phyloP scores from a whole-genome alignment of 2,329 filamentous ascomycete genomes.

The Cladosporium oxysporum region DNA sequence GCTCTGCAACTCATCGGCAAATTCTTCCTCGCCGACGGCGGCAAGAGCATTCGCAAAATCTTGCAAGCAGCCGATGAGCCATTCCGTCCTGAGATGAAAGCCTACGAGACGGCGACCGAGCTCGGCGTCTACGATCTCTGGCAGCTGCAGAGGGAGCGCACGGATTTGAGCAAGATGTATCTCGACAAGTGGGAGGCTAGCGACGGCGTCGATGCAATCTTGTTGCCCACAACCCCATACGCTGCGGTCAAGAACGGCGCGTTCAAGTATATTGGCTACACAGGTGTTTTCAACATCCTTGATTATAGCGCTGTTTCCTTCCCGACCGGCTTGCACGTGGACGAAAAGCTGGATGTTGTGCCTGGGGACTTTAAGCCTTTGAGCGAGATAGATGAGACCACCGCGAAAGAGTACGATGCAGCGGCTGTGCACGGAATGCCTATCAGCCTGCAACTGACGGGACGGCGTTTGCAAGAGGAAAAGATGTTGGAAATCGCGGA shows the following conservation, averaged over 20 bases:
- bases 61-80: slow-evolving; percentile 47
- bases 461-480: slow-evolving; percentile 39
- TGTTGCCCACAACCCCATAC: slow-evolving; percentile 51
- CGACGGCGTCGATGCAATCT: slow-evolving; percentile 47
- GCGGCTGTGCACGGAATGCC: slow-evolving; percentile 47
- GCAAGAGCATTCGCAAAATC: slow-evolving; percentile 47
- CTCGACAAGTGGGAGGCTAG: slow-evolving; percentile 48
- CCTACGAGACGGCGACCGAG: slow-evolving; percentile 47
- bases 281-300: slow-evolving; percentile 49
- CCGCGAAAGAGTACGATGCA: slow-evolving; percentile 39
- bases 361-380: slow-evolving; percentile 31
- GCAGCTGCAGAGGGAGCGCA: slow-evolving; percentile 52
- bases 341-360: slow-evolving; percentile 42
- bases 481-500: slow-evolving; percentile 39
- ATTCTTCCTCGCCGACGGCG: slow-evolving; percentile 56
- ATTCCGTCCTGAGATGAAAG: slow-evolving; percentile 52
- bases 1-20: slow-evolving; percentile 51
- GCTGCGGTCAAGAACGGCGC: slow-evolving; percentile 44
- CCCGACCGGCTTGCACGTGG: slow-evolving; percentile 43
- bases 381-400: slow-evolving; percentile 43
- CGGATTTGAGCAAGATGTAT: slow-evolving; percentile 43
- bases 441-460: slow-evolving; percentile 37
- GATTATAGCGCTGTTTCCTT: slow-evolving; percentile 51
- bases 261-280: slow-evolving; percentile 48
- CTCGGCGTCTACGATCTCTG: slow-evolving; percentile 48